Evolutionary conservation across 805 yeast species (phyloP), one percentile per base, ranked within the genome.

Genomic region (Kazachstania viticola): DNA sequence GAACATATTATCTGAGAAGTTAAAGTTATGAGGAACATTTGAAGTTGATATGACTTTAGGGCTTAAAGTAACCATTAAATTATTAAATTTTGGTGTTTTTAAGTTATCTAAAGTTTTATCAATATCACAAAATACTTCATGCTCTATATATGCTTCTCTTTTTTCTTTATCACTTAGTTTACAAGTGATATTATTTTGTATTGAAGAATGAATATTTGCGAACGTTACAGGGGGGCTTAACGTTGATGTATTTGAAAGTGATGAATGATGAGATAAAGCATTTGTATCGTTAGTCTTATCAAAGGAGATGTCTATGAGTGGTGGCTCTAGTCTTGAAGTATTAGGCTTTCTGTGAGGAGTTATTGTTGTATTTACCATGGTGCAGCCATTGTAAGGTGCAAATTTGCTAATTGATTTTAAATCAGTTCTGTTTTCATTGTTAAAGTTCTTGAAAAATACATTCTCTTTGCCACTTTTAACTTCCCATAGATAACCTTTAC

Each of bases 401-500:
- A 8, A 19, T 19, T 19, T 19, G 22, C 7, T 39, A 14, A 39
- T 29, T 22, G 31, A 24, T 28, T 27, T 37, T 15, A 46, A 32
- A 16, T 38, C 33, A 11, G 12, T 12, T 29, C 45, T 35, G 14
- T 42, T 36, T 17, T 44, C 42, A n/a, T 37, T 33, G 11, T 45
- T 39, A n/a, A 41, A 39, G 7, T 45, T 74, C 45, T 71, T 77
- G 44, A 80, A 64, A 46, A 87, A 87, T 50, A 76, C 79, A 45
- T 71, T 70, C 54, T 87, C 30, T 48, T 64, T 71, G 4, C 94
- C 95, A n/a, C 70, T 62, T 37, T 75, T 79, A 35, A 88, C 78
- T 43, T 76, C 72, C 97, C 97, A 87, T 54, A 78, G 87, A 58
- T 84, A 94, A 15, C 67, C 66, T 51, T 79, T 79, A 5, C 84